A percentile compares a stretch with the other conserved stretches of the same genome.
Evolutionary conservation across 1,284 basidiomycete species (phyloP).

Genomic region (Coniophora puteana): DNA sequence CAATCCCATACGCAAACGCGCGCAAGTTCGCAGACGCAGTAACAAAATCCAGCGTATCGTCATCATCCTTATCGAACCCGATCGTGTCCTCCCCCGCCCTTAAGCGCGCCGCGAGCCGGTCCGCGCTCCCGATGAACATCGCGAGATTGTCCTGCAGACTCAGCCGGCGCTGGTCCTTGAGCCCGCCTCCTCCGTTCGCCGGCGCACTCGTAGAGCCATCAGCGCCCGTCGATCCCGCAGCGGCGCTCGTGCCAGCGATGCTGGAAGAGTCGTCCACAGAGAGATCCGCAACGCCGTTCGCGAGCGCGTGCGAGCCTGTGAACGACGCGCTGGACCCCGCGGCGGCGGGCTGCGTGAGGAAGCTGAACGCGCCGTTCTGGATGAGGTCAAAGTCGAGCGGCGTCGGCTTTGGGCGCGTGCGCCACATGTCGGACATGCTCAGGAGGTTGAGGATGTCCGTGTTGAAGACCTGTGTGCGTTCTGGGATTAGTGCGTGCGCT

Average conservation of each 20-base stretch:
- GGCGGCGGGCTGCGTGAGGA: constrained; percentile 23
- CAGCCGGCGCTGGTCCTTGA: constrained; percentile 81
- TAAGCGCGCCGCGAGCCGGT: constrained; percentile 74
- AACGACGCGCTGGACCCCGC: not conserved
- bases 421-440: constrained; percentile 99
- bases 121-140: constrained; percentile 76
- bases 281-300: constrained; percentile 20
- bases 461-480: constrained; percentile 90
- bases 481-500: constrained; percentile 1
- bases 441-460: constrained; percentile 87
- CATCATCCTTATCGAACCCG: constrained; percentile 97
- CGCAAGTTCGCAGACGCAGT: constrained; percentile 93
- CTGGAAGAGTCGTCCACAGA: no score
- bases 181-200: constrained; percentile 28
- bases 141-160: constrained; percentile 77
- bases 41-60: constrained; percentile 95
- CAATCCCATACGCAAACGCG: constrained; percentile 87
- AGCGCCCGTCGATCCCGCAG: no score
- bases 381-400: constrained; percentile 82
- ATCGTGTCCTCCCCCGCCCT: constrained; percentile 75
- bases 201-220: constrained; percentile 15
- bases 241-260: no score
- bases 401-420: constrained; percentile 77
- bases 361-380: constrained; percentile 53
- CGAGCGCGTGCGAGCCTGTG: constrained; percentile 13